Evolutionary conservation across 2,329 filamentous ascomycete genomes (phyloP).

Genomic region (Stenocarpella maydis): DNA sequence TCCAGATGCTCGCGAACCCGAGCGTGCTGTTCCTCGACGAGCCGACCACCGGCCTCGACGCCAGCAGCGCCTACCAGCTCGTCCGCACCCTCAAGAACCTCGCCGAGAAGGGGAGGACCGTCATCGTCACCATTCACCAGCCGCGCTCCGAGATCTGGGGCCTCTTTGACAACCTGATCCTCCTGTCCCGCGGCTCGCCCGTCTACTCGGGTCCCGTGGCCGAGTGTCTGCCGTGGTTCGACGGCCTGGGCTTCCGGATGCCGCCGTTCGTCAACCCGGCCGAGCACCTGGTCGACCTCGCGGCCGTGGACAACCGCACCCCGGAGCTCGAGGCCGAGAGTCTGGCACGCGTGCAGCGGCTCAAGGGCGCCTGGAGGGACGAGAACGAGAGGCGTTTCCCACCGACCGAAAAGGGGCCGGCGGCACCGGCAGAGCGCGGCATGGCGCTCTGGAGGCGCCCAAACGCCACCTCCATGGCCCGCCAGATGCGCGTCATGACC

Average conservation of each 20-base stretch:
- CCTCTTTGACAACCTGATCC: conserved; percentile 75
- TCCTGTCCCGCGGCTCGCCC: conserved; percentile 72
- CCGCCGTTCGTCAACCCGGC: conserved; percentile 81
- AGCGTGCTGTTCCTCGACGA: conserved; percentile 82
- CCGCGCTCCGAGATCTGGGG: conserved; percentile 83
- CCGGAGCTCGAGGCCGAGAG: conserved; percentile 70
- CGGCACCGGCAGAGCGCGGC: neutral
- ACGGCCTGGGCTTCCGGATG: conserved; percentile 64
- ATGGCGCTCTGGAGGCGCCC: conserved; percentile 41
- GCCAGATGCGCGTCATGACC: conserved; percentile 73
- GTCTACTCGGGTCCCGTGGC: conserved; percentile 71
- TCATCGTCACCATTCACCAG: conserved; percentile 80
- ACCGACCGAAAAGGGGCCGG: conserved; percentile 37
- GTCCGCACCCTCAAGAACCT: conserved; percentile 74
- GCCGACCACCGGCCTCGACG: conserved; percentile 80
- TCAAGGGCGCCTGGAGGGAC: conserved; percentile 68
- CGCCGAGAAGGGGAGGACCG: conserved; percentile 72
- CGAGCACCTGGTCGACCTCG: conserved; percentile 77
- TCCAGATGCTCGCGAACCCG: conserved; percentile 81
- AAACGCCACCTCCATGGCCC: conserved; percentile 62
- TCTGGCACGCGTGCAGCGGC: conserved; percentile 63
- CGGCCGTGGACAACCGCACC: conserved; percentile 76
- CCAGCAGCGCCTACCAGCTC: conserved; percentile 78
- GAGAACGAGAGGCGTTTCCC: conserved; percentile 45
- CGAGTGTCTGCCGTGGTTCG: conserved; percentile 71